A percentile compares a stretch with the other conserved stretches of the same genome.
These are phyloP conservation scores for Ceratobasidium sp. DNA, from an alignment of 1,284 basidiomycete species.

Conservation along the genomic window DNA sequence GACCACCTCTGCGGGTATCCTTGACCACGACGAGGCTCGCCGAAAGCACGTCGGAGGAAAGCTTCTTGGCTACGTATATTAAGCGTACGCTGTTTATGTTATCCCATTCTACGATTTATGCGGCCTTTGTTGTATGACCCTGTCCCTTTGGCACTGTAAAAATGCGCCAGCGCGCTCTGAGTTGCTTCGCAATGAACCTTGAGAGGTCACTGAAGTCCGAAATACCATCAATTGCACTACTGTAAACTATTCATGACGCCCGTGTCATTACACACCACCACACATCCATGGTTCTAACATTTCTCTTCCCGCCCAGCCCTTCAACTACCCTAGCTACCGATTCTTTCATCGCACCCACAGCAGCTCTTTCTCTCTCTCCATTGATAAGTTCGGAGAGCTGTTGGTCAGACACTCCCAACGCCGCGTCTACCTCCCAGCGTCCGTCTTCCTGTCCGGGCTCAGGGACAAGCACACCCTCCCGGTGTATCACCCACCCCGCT, in stretches of 20 bases:
- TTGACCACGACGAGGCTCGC: constrained; percentile 99
- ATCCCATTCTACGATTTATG: constrained; percentile 27
- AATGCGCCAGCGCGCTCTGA: constrained; percentile 27
- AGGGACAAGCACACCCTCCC: constrained; percentile 54
- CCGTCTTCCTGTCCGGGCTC: constrained; percentile 58
- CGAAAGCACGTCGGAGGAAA: constrained; percentile 98
- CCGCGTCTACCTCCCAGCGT: constrained; percentile 57
- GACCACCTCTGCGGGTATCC: constrained; percentile 98
- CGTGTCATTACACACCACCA: constrained; percentile 52
- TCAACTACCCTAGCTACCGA: constrained; percentile 50
- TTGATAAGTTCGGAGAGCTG: constrained; percentile 51
- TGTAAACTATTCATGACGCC: background rate
- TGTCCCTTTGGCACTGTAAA: too few relatives aligned
- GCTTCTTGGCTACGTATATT: constrained; percentile 88
- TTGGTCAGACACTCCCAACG: constrained; percentile 47
- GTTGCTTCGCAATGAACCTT: background rate
- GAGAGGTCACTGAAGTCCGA: background rate
- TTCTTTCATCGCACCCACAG: constrained; percentile 55
- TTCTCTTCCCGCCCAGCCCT: constrained; percentile 48
- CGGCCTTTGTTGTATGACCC: constrained; percentile 37
- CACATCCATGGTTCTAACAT: constrained; percentile 57
- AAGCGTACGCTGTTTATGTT: constrained; percentile 46
- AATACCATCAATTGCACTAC: too few relatives aligned
- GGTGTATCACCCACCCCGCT: constrained; percentile 54
- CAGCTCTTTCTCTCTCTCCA: constrained; percentile 54